Conservation (phyloP, 2,329 filamentous ascomycete genomes). For the Fusarium coicis region DNA sequence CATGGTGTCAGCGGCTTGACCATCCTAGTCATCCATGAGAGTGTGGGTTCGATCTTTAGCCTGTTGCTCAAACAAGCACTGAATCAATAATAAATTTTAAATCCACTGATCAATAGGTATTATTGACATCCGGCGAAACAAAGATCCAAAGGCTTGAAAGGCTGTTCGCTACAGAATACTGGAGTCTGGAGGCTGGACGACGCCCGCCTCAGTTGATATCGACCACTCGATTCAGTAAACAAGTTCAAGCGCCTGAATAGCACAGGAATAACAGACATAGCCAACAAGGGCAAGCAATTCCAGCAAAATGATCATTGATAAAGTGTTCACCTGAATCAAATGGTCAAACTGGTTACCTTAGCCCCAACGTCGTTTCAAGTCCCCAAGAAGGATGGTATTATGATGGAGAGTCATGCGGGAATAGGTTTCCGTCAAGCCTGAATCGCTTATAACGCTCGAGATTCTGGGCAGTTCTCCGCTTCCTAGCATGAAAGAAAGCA, state of each 20-base stretch:
- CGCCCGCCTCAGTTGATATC: background rate
- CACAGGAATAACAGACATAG: background rate
- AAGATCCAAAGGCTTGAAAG: constrained; percentile 29
- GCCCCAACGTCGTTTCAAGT: background rate
- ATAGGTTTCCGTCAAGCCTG: constrained; percentile 16
- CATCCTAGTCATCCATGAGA: constrained; percentile 17
- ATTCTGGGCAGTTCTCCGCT: constrained; percentile 22
- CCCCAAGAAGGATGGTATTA: background rate
- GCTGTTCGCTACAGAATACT: background rate
- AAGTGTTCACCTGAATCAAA: background rate
- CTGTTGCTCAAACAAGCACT: constrained; percentile 8
- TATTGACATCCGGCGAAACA: constrained; percentile 21
- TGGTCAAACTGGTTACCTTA: background rate
- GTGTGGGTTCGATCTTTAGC: constrained; percentile 34
- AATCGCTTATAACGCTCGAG: constrained; percentile 5
- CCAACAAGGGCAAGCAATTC: background rate
- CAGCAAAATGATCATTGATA: background rate
- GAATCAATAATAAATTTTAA: background rate
- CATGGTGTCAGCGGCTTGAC: constrained; percentile 42
- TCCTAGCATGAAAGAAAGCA: constrained; percentile 25
- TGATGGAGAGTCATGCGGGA: constrained; percentile 14
- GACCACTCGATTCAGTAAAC: background rate
- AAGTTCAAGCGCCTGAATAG: background rate
- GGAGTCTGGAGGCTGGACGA: background rate
- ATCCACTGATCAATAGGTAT: constrained; percentile 7